phyloP scores from a whole-genome alignment of 352 stramenopile genomes.

The Globisporangium echinulatum region DNA sequence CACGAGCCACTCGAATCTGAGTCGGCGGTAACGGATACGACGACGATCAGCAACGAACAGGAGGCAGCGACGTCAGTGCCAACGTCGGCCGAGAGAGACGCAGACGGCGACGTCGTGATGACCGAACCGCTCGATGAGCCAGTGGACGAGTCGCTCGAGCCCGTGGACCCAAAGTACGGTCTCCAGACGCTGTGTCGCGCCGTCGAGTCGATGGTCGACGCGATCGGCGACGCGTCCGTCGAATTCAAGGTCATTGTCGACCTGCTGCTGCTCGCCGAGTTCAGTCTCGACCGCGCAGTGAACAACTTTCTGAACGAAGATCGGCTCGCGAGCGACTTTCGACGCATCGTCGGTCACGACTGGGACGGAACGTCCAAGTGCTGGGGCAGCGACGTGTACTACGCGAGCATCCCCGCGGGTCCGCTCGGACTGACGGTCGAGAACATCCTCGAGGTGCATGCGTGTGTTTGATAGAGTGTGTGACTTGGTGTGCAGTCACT shows the following conservation, averaged over 20 bases:
- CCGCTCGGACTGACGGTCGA: constrained; percentile 84
- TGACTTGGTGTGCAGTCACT: neutral
- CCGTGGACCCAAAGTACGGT: constrained; percentile 66
- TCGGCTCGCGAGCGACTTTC: constrained; percentile 75
- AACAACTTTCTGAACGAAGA: constrained; percentile 82
- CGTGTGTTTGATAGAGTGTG: neutral
- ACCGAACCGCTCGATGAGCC: constrained; percentile 15
- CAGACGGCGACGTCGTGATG: constrained; percentile 72
- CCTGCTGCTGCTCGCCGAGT: constrained; percentile 65
- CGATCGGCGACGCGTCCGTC: constrained; percentile 44
- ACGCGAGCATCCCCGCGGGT: constrained; percentile 67
- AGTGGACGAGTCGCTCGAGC: neutral
- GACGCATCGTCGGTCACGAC: constrained; percentile 58
- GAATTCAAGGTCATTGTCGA: constrained; percentile 76
- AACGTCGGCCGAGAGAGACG: constrained; percentile 15
- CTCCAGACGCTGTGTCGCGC: constrained; percentile 69
- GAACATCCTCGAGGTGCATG: constrained; percentile 70
- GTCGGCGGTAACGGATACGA: neutral
- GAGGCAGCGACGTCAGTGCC: neutral
- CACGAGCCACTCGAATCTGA: neutral
- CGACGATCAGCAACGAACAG: neutral
- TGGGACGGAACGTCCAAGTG: constrained; percentile 48
- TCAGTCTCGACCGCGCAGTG: constrained; percentile 73
- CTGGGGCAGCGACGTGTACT: constrained; percentile 52
- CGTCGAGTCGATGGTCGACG: constrained; percentile 77